phyloP scores from a whole-genome alignment of 2,329 filamentous ascomycete species.

The Verticillium tricorpus region DNA sequence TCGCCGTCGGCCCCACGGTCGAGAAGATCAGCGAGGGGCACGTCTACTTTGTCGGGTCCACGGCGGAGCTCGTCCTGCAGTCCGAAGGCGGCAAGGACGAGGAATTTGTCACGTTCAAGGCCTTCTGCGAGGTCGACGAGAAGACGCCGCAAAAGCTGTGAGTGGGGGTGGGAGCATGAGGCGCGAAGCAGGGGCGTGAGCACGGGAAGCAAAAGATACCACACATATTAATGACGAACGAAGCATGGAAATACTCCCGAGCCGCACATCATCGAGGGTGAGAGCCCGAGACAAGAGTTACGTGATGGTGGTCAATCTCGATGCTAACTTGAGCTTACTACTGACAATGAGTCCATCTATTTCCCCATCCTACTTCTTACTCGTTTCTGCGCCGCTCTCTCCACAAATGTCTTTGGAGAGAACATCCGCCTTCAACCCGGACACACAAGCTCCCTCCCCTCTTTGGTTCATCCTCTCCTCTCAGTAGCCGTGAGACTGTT shows the following conservation, averaged over 20 bases:
- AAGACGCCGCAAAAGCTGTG: slow-evolving; percentile 26
- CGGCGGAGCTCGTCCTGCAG: slow-evolving; percentile 77
- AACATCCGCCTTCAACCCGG: neutral
- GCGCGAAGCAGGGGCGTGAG: neutral
- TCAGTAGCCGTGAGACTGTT: no score
- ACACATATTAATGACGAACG: neutral
- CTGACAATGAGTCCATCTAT: neutral
- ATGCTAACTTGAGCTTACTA: neutral
- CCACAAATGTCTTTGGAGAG: neutral
- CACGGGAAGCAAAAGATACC: neutral
- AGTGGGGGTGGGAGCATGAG: neutral
- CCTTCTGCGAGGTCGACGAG: slow-evolving; percentile 78
- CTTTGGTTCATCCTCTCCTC: no score
- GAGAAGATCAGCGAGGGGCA: slow-evolving; percentile 70
- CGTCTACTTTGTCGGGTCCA: slow-evolving; percentile 83
- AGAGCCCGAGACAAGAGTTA: no score
- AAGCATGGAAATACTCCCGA: neutral
- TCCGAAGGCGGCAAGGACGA: slow-evolving; percentile 57
- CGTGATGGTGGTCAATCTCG: neutral
- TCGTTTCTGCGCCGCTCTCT: neutral
- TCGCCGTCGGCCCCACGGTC: slow-evolving; percentile 77
- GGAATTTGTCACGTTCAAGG: slow-evolving; percentile 84
- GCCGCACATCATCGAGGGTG: no score
- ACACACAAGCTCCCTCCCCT: no score
- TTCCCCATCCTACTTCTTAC: neutral